Percentiles rank a stretch among this genome's conserved stretches.
These are phyloP conservation scores for Curvularia verruculosa DNA, from an alignment of 2,329 filamentous ascomycete species.

Conservation along the genomic window DNA sequence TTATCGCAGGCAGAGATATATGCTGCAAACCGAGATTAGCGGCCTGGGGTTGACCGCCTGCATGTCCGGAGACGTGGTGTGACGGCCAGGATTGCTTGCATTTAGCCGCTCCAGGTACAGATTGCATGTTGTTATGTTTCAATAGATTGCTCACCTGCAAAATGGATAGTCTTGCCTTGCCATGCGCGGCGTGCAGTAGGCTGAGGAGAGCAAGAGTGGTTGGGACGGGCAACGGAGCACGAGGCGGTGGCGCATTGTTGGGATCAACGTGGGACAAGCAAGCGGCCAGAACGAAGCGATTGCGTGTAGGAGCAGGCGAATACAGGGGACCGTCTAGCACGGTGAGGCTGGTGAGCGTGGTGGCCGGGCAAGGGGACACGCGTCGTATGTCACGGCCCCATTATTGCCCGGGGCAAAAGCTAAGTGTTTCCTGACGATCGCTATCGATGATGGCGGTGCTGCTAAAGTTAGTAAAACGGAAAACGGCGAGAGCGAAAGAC, in stretches of 20 bases:
- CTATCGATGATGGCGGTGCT: background rate
- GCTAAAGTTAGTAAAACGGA: conserved; percentile 12
- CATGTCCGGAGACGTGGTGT: conserved; percentile 10
- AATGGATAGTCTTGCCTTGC: background rate
- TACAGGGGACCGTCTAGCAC: background rate
- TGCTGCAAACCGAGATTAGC: conserved; percentile 13
- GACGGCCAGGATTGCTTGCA: conserved; percentile 9
- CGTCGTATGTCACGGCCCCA: conserved; percentile 6
- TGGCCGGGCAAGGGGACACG: conserved; percentile 8
- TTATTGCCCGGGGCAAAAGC: conserved; percentile 2
- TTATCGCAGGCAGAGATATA: conserved; percentile 11
- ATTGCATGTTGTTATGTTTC: conserved; percentile 9
- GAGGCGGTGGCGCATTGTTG: conserved; percentile 3
- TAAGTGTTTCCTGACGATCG: background rate
- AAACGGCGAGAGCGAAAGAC: conserved; percentile 7
- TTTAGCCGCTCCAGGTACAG: conserved; percentile 11
- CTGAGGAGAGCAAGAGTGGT: background rate
- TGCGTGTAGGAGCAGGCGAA: background rate
- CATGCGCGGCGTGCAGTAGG: background rate
- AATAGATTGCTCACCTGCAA: conserved; percentile 10
- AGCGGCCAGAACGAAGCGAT: background rate
- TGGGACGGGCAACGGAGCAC: background rate
- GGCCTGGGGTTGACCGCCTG: conserved; percentile 7
- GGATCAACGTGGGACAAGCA: conserved; percentile 6
- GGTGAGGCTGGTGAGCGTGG: background rate